These are phyloP conservation scores for Verbascum thapsus DNA, from an alignment of 257 asterid genomes.

Conservation along the genomic window DNA sequence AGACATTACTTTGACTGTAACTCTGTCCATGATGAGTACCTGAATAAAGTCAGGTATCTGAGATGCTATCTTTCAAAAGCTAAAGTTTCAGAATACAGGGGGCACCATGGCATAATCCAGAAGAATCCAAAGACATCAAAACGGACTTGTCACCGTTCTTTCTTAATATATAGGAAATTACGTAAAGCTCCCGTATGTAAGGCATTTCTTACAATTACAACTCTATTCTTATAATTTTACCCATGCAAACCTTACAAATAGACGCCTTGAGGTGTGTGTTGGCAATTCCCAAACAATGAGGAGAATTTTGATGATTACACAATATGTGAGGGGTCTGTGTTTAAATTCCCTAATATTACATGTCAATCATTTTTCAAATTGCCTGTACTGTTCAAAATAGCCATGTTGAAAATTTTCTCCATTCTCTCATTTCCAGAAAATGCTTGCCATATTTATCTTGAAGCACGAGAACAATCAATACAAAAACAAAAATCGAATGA, in stretches of 20 bases:
- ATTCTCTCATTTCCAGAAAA: background rate
- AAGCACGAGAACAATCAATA: background rate
- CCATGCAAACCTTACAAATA: too few species aligned
- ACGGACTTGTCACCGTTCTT: background rate
- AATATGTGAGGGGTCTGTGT: too few species aligned
- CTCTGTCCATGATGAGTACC: conserved; percentile 99
- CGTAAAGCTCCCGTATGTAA: too few species aligned
- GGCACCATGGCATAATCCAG: background rate
- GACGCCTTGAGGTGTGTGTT: too few species aligned
- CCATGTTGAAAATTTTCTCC: background rate
- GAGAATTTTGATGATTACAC: too few species aligned
- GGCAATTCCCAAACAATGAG: too few species aligned
- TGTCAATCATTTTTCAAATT: too few species aligned
- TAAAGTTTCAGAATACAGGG: conserved; percentile 2
- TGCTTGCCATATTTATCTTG: conserved; percentile 15
- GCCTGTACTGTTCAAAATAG: background rate
- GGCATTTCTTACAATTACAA: too few species aligned
- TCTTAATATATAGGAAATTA: background rate
- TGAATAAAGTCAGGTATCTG: conserved; percentile 36
- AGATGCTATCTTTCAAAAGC: background rate
- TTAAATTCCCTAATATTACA: too few species aligned
- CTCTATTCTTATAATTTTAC: too few species aligned
- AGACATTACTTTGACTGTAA: conserved; percentile 93
- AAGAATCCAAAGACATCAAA: background rate
- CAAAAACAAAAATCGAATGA: background rate